Percentiles rank a stretch among this genome's conserved stretches.
Conservation (phyloP, 202 grass and related monocot species). For the Bolboschoenoplectus hybrid region DNA sequence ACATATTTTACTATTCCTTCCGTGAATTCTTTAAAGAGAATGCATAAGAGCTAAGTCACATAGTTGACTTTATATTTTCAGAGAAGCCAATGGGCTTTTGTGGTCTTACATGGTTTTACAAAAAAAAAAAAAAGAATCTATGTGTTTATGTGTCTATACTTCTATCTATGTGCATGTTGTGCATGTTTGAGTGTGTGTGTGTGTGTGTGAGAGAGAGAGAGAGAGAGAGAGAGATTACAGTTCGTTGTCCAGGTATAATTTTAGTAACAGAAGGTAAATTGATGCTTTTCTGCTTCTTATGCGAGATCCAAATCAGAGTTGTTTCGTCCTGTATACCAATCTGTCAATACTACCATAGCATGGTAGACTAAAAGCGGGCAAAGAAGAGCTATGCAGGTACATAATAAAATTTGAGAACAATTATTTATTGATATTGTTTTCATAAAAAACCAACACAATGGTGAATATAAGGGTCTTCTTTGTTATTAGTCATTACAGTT, state of each 20-base stretch:
- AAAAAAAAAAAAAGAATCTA: background rate
- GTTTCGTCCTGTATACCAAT: slow-evolving; percentile 50
- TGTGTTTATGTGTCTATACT: background rate
- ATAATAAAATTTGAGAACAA: background rate
- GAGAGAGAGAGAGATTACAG: slow-evolving; percentile 49
- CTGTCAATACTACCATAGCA: slow-evolving; percentile 33
- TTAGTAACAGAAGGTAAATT: slow-evolving; percentile 52
- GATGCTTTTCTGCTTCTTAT: slow-evolving; percentile 53
- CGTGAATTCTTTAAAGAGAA: background rate
- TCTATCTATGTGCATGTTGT: background rate
- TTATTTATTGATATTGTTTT: background rate
- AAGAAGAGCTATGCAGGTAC: slow-evolving; percentile 29
- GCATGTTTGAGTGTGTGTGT: too few relatives aligned
- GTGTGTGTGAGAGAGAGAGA: too few relatives aligned
- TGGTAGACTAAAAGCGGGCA: background rate
- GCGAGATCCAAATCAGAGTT: slow-evolving; percentile 51
- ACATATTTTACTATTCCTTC: background rate
- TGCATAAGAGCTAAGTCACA: too few relatives aligned
- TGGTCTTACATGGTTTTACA: slow-evolving; percentile 5
- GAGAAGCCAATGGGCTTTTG: slow-evolving; percentile 8
- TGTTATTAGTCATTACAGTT: background rate
- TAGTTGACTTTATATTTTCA: slow-evolving; percentile 22
- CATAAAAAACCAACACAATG: background rate
- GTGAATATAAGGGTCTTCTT: background rate
- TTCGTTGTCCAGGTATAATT: slow-evolving; percentile 85